Conservation (phyloP, 495 filamentous ascomycete genomes). For the Annulohypoxylon nitens region DNA sequence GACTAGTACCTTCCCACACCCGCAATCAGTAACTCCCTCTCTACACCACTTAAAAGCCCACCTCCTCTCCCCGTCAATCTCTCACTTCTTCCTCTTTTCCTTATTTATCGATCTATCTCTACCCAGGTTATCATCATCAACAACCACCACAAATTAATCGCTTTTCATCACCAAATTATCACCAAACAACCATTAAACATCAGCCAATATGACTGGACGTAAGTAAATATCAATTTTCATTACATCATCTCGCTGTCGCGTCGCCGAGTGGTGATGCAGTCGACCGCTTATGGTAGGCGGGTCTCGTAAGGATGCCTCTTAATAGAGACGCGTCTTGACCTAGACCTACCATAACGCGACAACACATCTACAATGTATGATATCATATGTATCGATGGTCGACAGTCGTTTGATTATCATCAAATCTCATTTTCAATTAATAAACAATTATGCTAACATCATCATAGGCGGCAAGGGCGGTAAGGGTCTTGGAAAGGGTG, state of each 20-base stretch:
- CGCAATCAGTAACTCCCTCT: slow-evolving; percentile 44
- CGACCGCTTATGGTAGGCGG: slow-evolving; percentile 44
- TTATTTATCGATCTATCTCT: slow-evolving; percentile 48
- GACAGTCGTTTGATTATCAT: neutral
- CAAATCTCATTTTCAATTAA: neutral
- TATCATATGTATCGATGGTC: neutral
- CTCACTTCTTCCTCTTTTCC: slow-evolving; percentile 48
- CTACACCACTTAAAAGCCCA: slow-evolving; percentile 35
- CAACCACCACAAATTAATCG: slow-evolving; percentile 47
- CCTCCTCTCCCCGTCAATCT: slow-evolving; percentile 38
- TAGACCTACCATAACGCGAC: slow-evolving; percentile 56
- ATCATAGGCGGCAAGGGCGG: slow-evolving; percentile 90
- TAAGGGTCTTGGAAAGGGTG: slow-evolving; percentile 91
- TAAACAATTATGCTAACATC: slow-evolving; percentile 41
- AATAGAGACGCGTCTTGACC: slow-evolving; percentile 41
- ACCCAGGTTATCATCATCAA: slow-evolving; percentile 51
- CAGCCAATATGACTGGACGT: slow-evolving; percentile 92
- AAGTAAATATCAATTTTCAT: slow-evolving; percentile 64
- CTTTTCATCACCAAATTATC: slow-evolving; percentile 52
- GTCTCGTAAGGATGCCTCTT: slow-evolving; percentile 31
- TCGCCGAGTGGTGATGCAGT: slow-evolving; percentile 1
- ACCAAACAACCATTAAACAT: slow-evolving; percentile 52
- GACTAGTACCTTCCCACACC: slow-evolving; percentile 49
- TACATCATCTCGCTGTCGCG: slow-evolving; percentile 42
- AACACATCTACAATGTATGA: neutral